Conservation (phyloP, 2,329 filamentous ascomycete species). For the Microsporum audouinii region DNA sequence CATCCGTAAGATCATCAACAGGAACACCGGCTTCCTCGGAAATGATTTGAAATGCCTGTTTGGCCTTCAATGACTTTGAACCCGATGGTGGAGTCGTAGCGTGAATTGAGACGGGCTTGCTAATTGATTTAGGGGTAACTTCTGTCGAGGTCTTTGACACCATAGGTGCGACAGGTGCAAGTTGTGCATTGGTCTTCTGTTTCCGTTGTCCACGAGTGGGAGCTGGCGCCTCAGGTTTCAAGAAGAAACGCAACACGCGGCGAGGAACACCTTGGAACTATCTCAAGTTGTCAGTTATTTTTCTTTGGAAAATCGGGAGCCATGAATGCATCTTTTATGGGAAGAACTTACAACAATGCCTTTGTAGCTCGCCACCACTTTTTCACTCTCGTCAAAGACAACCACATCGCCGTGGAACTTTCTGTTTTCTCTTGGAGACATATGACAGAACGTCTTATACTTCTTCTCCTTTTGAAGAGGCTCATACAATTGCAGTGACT, state of each 20-base stretch:
- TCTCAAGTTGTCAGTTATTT: conserved; percentile 11
- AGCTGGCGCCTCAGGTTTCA: not conserved
- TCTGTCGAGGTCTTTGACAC: not conserved
- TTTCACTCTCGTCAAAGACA: conserved; percentile 21
- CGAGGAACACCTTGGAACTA: conserved; percentile 18
- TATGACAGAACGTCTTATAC: not conserved
- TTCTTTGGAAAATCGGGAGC: not conserved
- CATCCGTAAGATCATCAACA: conserved; percentile 5
- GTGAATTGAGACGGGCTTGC: not conserved
- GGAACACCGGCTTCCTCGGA: conserved; percentile 11
- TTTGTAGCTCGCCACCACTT: conserved; percentile 23
- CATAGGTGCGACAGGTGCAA: not conserved
- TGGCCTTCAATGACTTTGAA: not conserved
- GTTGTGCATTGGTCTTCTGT: not conserved
- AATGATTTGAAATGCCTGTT: conserved; percentile 7
- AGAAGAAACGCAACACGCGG: conserved; percentile 12
- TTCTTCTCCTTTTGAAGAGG: conserved; percentile 16
- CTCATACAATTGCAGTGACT: conserved; percentile 19
- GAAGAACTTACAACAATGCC: conserved; percentile 11
- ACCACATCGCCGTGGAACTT: conserved; percentile 21
- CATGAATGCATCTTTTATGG: not conserved
- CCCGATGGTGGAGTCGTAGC: not conserved
- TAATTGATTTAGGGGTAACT: not conserved
- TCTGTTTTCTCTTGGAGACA: conserved; percentile 20
- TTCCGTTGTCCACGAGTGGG: not conserved